These are phyloP conservation scores for Penicillium sp. DNA, from an alignment of 2,329 filamentous ascomycete species.

Conservation along the genomic window DNA sequence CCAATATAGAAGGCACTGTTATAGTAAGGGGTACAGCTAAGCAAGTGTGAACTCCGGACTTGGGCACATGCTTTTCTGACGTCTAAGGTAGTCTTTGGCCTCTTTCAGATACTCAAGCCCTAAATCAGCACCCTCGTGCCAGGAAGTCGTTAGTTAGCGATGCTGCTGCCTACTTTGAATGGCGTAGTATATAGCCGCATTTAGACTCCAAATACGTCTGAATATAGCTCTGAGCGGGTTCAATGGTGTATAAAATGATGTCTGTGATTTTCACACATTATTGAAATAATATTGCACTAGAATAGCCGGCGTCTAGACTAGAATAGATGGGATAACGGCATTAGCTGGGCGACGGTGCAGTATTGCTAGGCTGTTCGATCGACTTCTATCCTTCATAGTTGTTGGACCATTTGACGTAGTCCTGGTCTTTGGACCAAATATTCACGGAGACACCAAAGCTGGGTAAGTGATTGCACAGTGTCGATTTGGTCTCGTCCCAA, in stretches of 20 bases:
- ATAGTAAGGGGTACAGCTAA: constrained; percentile 22
- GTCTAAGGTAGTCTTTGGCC: constrained; percentile 20
- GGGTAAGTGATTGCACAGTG: constrained; percentile 17
- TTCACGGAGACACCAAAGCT: constrained; percentile 12
- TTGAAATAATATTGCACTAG: constrained; percentile 25
- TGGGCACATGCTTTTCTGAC: constrained; percentile 16
- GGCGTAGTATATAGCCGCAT: constrained; percentile 24
- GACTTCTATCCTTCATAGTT: not conserved
- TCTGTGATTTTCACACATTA: constrained; percentile 24
- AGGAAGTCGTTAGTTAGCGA: constrained; percentile 24
- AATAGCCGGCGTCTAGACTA: constrained; percentile 22
- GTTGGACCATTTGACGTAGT: not conserved
- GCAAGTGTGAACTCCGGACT: constrained; percentile 16
- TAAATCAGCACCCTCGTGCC: constrained; percentile 17
- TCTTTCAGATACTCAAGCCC: constrained; percentile 22
- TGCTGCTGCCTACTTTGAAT: constrained; percentile 26
- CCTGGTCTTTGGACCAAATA: constrained; percentile 3
- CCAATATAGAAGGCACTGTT: constrained; percentile 24
- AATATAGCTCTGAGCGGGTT: constrained; percentile 22
- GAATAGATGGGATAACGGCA: constrained; percentile 18
- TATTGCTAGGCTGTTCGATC: constrained; percentile 17
- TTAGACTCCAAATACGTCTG: constrained; percentile 23
- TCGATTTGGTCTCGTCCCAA: constrained; percentile 12
- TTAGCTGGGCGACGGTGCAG: constrained; percentile 18
- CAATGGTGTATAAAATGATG: constrained; percentile 23